Evolutionary conservation across 1,139 yeast genomes (phyloP).

Genomic region (Trichomonascaceae sp.): DNA sequence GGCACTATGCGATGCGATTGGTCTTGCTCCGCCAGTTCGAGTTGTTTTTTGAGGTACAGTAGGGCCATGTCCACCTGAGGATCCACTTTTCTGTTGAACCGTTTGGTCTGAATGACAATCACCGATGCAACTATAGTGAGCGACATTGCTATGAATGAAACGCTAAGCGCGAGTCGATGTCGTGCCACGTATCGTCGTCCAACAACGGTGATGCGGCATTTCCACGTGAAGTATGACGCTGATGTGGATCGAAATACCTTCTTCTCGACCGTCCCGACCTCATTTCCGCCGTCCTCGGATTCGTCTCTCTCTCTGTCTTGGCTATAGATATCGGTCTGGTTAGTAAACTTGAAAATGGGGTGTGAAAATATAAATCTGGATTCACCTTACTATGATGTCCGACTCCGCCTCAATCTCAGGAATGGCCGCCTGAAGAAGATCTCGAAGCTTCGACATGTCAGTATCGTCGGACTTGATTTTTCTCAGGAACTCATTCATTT

Average conservation of each 20-base stretch:
- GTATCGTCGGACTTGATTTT: constrained; percentile 25
- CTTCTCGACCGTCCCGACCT: constrained; percentile 5
- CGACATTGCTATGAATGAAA: too few relatives aligned
- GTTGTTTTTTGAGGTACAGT: constrained; percentile 25
- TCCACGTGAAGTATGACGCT: constrained; percentile 23
- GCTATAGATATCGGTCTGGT: constrained; percentile 6
- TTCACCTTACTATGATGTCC: constrained; percentile 67
- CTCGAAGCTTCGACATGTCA: not conserved
- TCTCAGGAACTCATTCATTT: constrained; percentile 16
- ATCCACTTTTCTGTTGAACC: constrained; percentile 10
- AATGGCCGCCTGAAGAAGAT: not conserved
- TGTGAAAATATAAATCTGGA: constrained; percentile 1
- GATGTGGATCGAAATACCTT: constrained; percentile 24
- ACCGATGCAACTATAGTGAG: too few relatives aligned
- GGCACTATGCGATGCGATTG: constrained; percentile 28
- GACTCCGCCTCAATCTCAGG: constrained; percentile 46
- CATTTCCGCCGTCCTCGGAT: constrained; percentile 1
- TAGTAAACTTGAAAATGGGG: constrained; percentile 3
- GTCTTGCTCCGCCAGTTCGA: constrained; percentile 22
- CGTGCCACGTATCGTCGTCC: constrained; percentile 19
- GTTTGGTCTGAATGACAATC: constrained; percentile 5
- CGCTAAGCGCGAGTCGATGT: constrained; percentile 18
- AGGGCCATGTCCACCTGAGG: constrained; percentile 23
- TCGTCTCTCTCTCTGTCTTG: constrained; percentile 2
- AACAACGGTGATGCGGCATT: constrained; percentile 19